A percentile compares a stretch with the other conserved stretches of the same genome.
phyloP scores from a whole-genome alignment of 371 early-diverging fungal species.

The Saksenaea vasiformis region DNA sequence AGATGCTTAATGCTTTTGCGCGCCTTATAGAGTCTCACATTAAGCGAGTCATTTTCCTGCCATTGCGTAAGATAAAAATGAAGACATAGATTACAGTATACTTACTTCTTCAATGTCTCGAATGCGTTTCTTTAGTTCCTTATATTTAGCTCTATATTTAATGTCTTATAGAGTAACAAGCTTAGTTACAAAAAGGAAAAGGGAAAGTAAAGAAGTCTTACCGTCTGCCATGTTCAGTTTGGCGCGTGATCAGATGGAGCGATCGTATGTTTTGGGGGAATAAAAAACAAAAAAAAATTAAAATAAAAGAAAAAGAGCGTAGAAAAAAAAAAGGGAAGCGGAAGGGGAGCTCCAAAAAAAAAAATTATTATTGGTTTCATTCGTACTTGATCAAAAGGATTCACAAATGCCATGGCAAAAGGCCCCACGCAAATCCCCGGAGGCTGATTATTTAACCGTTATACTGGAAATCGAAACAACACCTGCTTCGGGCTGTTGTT shows the following conservation, averaged over 20 bases:
- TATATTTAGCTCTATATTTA: constrained; percentile 53
- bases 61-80: not conserved
- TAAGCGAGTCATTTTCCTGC: constrained; percentile 51
- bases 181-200: not conserved
- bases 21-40: constrained; percentile 43
- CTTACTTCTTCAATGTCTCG: constrained; percentile 63
- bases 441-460: constrained; percentile 2
- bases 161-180: not conserved
- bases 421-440: not conserved
- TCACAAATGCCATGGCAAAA: not conserved
- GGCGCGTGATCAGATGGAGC: constrained; percentile 6
- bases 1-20: constrained; percentile 47
- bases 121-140: constrained; percentile 60
- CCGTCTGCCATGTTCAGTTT: not conserved
- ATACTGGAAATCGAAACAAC: no score
- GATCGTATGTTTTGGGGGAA: not conserved
- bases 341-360: not conserved
- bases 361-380: constrained; percentile 2
- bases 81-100: not conserved
- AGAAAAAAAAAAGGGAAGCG: constrained; percentile 4
- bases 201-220: not conserved
- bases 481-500: no score
- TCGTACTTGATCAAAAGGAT: not conserved
- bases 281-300: no score
- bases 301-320: not conserved